Percentiles rank a stretch among this genome's conserved stretches.
phyloP scores from a whole-genome alignment of 352 stramenopile species.

The Peronospora destructor region DNA sequence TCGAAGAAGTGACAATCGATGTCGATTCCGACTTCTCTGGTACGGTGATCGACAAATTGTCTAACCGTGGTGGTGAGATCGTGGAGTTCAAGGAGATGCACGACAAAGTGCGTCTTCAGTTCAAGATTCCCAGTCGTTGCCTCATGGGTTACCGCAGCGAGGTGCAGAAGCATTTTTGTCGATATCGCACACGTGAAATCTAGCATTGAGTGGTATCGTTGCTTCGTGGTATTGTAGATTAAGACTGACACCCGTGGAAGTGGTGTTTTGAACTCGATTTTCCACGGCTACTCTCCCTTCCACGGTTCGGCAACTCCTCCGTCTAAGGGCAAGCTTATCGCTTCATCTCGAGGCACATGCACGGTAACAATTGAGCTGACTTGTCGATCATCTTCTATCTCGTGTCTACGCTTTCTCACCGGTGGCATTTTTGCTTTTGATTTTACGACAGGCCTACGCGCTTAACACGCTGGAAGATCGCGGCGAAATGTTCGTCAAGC shows the following conservation, averaged over 20 bases:
- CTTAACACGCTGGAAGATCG: slow-evolving; percentile 89
- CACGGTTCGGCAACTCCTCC: slow-evolving; percentile 61
- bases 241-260: slow-evolving; percentile 93
- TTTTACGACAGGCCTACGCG: slow-evolving; percentile 75
- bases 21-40: slow-evolving; percentile 94
- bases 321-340: slow-evolving; percentile 82
- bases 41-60: slow-evolving; percentile 96
- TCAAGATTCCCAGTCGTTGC: slow-evolving; percentile 93
- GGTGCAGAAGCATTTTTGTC: slow-evolving; percentile 5
- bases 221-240: slow-evolving; percentile 53
- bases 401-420: neutral
- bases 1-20: slow-evolving; percentile 93
- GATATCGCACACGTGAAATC: neutral
- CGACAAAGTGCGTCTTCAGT: slow-evolving; percentile 91
- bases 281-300: slow-evolving; percentile 91
- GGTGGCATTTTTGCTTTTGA: neutral
- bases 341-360: slow-evolving; percentile 58
- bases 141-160: slow-evolving; percentile 95
- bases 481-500: slow-evolving; percentile 94
- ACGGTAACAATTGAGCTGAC: slow-evolving; percentile 31
- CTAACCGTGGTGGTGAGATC: slow-evolving; percentile 89
- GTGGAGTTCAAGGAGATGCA: slow-evolving; percentile 89
- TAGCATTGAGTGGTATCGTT: slow-evolving; percentile 9
- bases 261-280: slow-evolving; percentile 95
- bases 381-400: neutral